Base-by-base conservation (phyloP, 2,329 filamentous ascomycete species). In the Neophaeococcomyces mojaviensis region DNA sequence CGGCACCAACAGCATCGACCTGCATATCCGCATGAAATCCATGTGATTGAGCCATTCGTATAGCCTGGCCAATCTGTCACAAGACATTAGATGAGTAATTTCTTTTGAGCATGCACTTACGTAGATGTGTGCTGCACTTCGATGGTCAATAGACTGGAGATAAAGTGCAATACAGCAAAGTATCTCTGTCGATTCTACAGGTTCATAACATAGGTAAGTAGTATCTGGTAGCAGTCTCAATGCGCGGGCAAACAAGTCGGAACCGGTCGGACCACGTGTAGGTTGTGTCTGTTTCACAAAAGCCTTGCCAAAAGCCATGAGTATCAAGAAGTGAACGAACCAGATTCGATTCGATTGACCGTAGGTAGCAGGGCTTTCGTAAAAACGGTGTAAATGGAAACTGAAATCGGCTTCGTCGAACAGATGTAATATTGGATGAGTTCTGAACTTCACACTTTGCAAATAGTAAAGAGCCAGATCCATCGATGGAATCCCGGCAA, bases 401-500 rank as follows among this genome's bases (percentile, higher is more conserved):
- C 73, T 74, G 46, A 78, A 78, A 0, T 63, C 64, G 10, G 68
- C 63, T 40, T 77, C 74, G 19, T 78, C 73, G 34, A 77, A 76
- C 2, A 78, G 59, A 39, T 76, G 73, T 18, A 75, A 74, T 2
- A 77, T 55, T 24, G 75, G 73, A 2, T 69, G 68, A 43, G 72
- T 74, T 47, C 77, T 72, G 36, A 77, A 78, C 45, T 77, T 76
- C 47, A 77, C 73, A 0, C 72, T 69, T 48, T 76, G 76, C 59
- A 77, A 70, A 3, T 78, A 57, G 44, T 72, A 77, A 3, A 73
- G 59, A 3, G 72, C 70, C 52, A 73, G 68, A 53, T 78, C 74
- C 0, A 71, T 61, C 1, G 69, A 72, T 0, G 74, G 74, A 15
- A 77, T 58, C n/a, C 64, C 59, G 9, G 63, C 58, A 7, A 59